Base-by-base conservation (phyloP, 2,329 filamentous ascomycete species). In the Monosporascus ibericus region DNA sequence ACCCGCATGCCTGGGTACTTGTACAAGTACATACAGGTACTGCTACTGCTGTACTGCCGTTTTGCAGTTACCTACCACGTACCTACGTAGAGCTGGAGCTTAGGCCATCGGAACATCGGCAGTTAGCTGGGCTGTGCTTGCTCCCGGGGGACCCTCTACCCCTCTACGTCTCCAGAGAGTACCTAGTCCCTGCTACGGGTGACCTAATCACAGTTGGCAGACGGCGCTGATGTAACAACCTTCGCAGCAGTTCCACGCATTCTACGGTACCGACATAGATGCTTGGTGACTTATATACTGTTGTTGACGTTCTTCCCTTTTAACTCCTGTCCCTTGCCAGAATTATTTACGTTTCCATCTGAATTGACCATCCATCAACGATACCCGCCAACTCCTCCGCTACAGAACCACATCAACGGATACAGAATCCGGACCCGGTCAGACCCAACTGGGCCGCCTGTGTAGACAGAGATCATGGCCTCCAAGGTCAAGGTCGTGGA, bases 401-500 rank as follows among this genome's bases (percentile, higher is more conserved):
- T n/a, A 22, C 17, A 20, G n/a, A n/a, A 25, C 15, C 24, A 42
- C 37, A 20, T 42, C 39, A 8, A 42, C 42, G 22, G 7, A 51
- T 30, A 51, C 20, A 50, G 20, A 40, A 50, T 18, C 37, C 37
- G 30, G 30, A 34, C 30, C 30, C 11, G 4, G 30, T 14, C 30
- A 14, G 11, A 34, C 30, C 30, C 5, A 34, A 34, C 9, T 34
- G 11, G 14, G 9, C 3, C 11, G 11, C 30, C 9, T 14, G 30
- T 5, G 30, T 34, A 34, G 30, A 46, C 11, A 46, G 6, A 25
- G 20, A 46, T 46, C 42, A 96, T 96, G 90, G 84, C 90, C 59
- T 87, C 91, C 50, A 88, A 94, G 68, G 90, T 97, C 53, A 87
- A 92, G 61, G 90, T 97, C 50, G 85, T 96, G 59, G 86, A 92